Percentiles rank a stretch among this genome's conserved stretches.
Evolutionary conservation across 1,139 yeast species (phyloP).

Genomic region (Blastobotrys arbuscula): DNA sequence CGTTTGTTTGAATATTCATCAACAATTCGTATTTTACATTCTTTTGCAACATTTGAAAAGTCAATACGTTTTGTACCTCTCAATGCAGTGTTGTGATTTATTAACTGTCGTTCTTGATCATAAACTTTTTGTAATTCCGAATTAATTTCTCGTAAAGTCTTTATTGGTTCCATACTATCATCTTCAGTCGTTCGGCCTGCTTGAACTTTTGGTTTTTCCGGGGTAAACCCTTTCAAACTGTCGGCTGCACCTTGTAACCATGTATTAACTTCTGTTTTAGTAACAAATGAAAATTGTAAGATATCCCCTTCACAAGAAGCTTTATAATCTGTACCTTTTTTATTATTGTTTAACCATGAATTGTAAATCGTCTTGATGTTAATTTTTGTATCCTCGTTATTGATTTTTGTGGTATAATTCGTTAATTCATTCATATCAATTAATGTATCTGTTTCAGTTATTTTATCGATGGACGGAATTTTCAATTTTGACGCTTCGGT

Average conservation of each 20-base stretch:
- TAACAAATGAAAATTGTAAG: constrained; percentile 50
- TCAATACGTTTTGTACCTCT: constrained; percentile 69
- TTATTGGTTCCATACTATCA: constrained; percentile 38
- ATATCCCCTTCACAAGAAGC: constrained; percentile 50
- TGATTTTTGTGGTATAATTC: constrained; percentile 43
- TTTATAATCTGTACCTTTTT: constrained; percentile 77
- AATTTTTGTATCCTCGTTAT: constrained; percentile 31
- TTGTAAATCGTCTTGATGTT: constrained; percentile 63
- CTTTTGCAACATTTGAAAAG: constrained; percentile 67
- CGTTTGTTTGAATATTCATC: constrained; percentile 13
- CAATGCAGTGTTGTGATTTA: constrained; percentile 74
- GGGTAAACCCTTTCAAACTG: constrained; percentile 40
- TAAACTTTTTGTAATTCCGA: constrained; percentile 52
- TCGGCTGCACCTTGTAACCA: constrained; percentile 72
- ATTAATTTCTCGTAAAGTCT: constrained; percentile 34
- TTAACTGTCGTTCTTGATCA: constrained; percentile 57
- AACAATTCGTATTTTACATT: constrained; percentile 60
- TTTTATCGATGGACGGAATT: constrained; percentile 24
- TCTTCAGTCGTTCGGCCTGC: background rate
- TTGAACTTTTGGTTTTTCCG: background rate
- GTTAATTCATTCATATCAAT: constrained; percentile 44
- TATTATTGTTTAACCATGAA: constrained; percentile 74
- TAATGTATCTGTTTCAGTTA: constrained; percentile 20
- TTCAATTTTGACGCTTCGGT: constrained; percentile 21
- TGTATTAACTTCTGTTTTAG: constrained; percentile 74